phyloP scores from a whole-genome alignment of 192 early-diverging fungal species.

The Entomortierella beljakovae region DNA sequence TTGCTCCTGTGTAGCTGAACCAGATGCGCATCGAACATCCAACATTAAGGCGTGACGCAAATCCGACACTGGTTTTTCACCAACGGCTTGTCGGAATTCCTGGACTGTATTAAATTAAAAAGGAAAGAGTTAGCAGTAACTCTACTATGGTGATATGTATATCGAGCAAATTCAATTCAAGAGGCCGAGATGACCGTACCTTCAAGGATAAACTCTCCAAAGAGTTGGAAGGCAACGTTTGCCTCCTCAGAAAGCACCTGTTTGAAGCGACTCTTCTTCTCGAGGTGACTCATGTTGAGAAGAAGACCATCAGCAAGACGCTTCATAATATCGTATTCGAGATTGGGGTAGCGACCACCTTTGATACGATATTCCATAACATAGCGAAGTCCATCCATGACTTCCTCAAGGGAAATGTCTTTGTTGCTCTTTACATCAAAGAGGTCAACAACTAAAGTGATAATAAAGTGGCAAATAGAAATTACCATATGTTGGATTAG shows the following conservation, averaged over 20 bases:
- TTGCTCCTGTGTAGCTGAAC: constrained; percentile 74
- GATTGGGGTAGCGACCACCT: constrained; percentile 83
- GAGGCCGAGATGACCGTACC: constrained; percentile 25
- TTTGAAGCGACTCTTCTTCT: constrained; percentile 70
- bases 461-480: no score
- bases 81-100: constrained; percentile 89
- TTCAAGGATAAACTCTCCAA: constrained; percentile 96
- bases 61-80: constrained; percentile 80
- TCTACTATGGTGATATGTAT: no score
- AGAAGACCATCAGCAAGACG: constrained; percentile 88
- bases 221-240: constrained; percentile 88
- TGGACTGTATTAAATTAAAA: constrained; percentile 61
- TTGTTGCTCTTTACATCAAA: constrained; percentile 76
- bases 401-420: constrained; percentile 81
- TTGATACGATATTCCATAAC: constrained; percentile 94
- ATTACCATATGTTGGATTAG: no score
- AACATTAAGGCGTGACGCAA: constrained; percentile 82
- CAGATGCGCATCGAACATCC: constrained; percentile 78
- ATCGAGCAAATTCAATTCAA: no score
- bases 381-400: constrained; percentile 90
- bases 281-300: constrained; percentile 75
- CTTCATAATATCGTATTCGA: constrained; percentile 87
- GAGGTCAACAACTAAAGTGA: constrained; percentile 88
- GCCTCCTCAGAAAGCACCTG: constrained; percentile 78
- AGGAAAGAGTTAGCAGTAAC: no score